Evolutionary conservation across 108 stramenopile species (phyloP).

Genomic region (Schizochytrium sp.): DNA sequence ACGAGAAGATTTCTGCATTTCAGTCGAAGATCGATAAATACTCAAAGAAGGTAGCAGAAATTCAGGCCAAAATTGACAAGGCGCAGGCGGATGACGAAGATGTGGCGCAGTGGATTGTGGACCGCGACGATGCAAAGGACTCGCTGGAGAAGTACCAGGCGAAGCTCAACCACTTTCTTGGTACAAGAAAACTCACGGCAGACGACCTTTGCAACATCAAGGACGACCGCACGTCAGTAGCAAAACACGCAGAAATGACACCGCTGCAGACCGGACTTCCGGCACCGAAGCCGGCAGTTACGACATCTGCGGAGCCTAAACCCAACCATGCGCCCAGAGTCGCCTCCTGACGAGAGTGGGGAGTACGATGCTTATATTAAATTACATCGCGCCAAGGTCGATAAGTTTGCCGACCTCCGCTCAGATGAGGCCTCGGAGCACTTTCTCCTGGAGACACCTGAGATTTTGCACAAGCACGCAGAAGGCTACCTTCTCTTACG

Average conservation of each 20-base stretch:
- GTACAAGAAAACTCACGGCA: slow-evolving; percentile 47
- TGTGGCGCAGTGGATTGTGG: slow-evolving; percentile 38
- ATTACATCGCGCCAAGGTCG: slow-evolving; percentile 9
- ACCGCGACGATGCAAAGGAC: slow-evolving; percentile 51
- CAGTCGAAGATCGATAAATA: slow-evolving; percentile 44
- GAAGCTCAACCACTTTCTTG: slow-evolving; percentile 34
- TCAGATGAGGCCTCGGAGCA: slow-evolving; percentile 44
- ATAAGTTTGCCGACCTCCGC: slow-evolving; percentile 18
- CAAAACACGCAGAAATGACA: not conserved
- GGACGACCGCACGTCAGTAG: slow-evolving; percentile 28
- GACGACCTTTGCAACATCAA: slow-evolving; percentile 55
- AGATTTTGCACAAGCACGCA: slow-evolving; percentile 46
- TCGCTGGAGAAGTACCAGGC: slow-evolving; percentile 58
- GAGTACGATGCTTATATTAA: slow-evolving; percentile 54
- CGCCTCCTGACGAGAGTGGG: slow-evolving; percentile 28
- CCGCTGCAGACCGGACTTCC: not conserved
- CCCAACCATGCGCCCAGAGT: slow-evolving; percentile 16
- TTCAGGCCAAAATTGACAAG: slow-evolving; percentile 26
- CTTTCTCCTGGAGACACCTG: slow-evolving; percentile 36
- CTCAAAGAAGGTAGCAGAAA: not conserved
- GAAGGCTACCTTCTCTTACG: slow-evolving; percentile 57
- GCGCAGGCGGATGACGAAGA: not conserved
- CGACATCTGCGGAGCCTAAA: not conserved
- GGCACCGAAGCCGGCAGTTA: not conserved
- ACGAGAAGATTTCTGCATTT: slow-evolving; percentile 17